A percentile compares a stretch with the other conserved stretches of the same genome.
Evolutionary conservation across 176 grass and related monocot species (phyloP).

Genomic region (Aegilops tauschii): DNA sequence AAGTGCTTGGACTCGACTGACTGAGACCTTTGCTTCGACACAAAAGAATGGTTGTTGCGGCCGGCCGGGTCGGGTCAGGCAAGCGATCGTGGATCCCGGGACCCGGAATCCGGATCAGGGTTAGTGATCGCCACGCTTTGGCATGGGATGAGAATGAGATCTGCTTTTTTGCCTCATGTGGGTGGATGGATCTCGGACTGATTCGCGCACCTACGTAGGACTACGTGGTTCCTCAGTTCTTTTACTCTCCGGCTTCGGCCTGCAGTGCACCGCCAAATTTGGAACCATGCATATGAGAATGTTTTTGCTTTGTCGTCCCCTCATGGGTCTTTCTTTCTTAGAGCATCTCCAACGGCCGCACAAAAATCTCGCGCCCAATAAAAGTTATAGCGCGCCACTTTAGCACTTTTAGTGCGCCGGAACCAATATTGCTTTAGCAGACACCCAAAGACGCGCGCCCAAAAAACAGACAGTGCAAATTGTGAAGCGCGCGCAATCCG

Average conservation of each 20-base stretch:
- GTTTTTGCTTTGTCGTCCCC: too few relatives aligned
- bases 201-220: background rate
- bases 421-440: too few relatives aligned
- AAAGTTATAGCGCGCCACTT: too few relatives aligned
- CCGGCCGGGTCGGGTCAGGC: background rate
- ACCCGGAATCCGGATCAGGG: background rate
- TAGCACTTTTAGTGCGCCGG: too few relatives aligned
- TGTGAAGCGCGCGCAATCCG: too few relatives aligned
- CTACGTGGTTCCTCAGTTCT: background rate
- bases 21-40: background rate
- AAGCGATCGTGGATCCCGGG: background rate
- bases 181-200: background rate
- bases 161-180: background rate
- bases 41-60: background rate
- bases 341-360: too few relatives aligned
- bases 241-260: background rate
- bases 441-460: too few relatives aligned
- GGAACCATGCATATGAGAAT: background rate
- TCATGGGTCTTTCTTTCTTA: too few relatives aligned
- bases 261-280: background rate
- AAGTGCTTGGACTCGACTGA: background rate
- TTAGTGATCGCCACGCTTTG: background rate
- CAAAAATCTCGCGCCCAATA: too few relatives aligned
- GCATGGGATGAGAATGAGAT: background rate
- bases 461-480: too few relatives aligned